A percentile compares a stretch with the other conserved stretches of the same genome.
These are phyloP conservation scores for Hyphodiscus hymeniophilus DNA, from an alignment of 495 filamentous ascomycete genomes.

Conservation along the genomic window DNA sequence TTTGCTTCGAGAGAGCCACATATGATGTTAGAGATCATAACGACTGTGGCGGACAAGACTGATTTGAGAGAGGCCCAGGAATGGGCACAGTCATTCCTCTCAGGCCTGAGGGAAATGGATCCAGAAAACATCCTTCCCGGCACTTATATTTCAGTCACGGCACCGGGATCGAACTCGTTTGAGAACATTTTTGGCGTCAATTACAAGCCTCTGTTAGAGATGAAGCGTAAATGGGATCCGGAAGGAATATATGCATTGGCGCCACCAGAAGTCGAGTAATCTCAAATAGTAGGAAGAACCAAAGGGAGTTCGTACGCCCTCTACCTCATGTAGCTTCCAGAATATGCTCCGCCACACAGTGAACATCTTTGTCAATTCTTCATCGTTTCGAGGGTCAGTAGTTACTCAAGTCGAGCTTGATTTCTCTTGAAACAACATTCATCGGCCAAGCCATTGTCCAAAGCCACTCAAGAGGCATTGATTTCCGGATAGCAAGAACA, in stretches of 20 bases:
- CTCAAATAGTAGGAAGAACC: no score
- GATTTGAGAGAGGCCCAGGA: not conserved
- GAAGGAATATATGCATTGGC: conserved; percentile 27
- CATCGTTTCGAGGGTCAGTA: no score
- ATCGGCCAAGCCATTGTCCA: conserved; percentile 11
- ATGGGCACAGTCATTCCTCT: conserved; percentile 23
- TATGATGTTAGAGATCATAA: conserved; percentile 32
- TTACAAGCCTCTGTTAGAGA: conserved; percentile 13
- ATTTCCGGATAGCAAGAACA: not conserved
- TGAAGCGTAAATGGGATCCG: conserved; percentile 29
- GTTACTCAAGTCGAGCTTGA: not conserved
- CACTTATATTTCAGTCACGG: conserved; percentile 26
- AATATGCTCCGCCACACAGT: no score
- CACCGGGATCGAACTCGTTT: conserved; percentile 4
- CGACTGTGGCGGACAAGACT: conserved; percentile 4
- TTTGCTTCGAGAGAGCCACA: conserved; percentile 30
- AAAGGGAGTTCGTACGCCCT: not conserved
- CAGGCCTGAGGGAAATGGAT: conserved; percentile 15
- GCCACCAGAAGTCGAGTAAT: not conserved
- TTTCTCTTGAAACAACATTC: not conserved
- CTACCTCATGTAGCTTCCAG: no score
- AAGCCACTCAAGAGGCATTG: conserved; percentile 4
- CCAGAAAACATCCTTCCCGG: conserved; percentile 22
- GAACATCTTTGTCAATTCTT: no score
- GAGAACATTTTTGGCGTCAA: conserved; percentile 21